A percentile compares a stretch with the other conserved stretches of the same genome.
phyloP scores from a whole-genome alignment of 2,329 filamentous ascomycete species.

The Colletotrichum nymphaeae region DNA sequence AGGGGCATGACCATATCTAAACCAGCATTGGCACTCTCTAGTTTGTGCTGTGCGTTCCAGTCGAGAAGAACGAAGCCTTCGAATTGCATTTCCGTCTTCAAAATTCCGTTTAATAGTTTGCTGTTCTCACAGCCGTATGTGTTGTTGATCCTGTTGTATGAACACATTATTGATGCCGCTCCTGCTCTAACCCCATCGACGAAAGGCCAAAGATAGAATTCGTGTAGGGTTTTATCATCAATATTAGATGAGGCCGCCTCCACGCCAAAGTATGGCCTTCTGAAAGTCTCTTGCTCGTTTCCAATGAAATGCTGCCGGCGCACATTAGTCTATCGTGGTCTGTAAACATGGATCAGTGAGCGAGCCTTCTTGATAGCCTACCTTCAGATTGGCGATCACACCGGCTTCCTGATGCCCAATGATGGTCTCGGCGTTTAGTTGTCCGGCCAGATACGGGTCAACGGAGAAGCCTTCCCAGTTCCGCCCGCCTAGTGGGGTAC shows the following conservation, averaged over 20 bases:
- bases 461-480: constrained; percentile 52
- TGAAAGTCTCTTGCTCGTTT: constrained; percentile 82
- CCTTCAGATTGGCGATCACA: constrained; percentile 73
- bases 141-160: constrained; percentile 79
- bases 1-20: constrained; percentile 79
- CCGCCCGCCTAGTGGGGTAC: constrained; percentile 44
- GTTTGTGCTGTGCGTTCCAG: constrained; percentile 76
- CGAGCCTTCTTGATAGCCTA: background rate
- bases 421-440: constrained; percentile 61
- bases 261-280: constrained; percentile 59
- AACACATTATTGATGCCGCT: constrained; percentile 68
- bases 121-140: constrained; percentile 78
- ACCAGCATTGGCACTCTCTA: constrained; percentile 71
- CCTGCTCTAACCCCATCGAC: constrained; percentile 74
- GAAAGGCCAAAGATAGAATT: constrained; percentile 78
- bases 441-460: constrained; percentile 70
- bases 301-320: constrained; percentile 77
- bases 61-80: constrained; percentile 54
- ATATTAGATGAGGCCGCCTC: constrained; percentile 68
- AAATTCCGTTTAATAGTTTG: constrained; percentile 72
- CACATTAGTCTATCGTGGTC: background rate
- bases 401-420: constrained; percentile 51
- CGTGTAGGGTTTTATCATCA: constrained; percentile 70
- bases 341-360: background rate
- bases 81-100: constrained; percentile 72